phyloP scores from a whole-genome alignment of 805 yeast species.

The Starmerella apicola region DNA sequence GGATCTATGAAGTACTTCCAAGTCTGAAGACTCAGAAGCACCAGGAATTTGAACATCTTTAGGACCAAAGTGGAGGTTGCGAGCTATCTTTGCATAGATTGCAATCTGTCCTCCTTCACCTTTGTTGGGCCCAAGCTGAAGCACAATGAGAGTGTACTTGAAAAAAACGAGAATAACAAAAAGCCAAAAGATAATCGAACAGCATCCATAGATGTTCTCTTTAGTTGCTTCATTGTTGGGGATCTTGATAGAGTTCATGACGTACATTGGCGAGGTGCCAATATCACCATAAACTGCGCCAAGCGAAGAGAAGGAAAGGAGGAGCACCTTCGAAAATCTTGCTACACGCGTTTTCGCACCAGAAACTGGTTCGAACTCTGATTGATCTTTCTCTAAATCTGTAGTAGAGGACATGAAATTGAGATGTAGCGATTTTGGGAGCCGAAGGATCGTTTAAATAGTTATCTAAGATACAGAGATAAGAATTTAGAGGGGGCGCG shows the following conservation, averaged over 20 bases:
- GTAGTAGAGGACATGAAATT: too few relatives aligned
- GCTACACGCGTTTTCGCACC: too few relatives aligned
- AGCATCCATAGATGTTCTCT: slow-evolving; percentile 38
- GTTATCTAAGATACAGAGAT: too few relatives aligned
- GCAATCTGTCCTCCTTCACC: slow-evolving; percentile 58
- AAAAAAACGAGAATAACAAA: slow-evolving; percentile 41
- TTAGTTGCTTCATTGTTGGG: slow-evolving; percentile 25
- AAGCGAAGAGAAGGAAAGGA: slow-evolving; percentile 34
- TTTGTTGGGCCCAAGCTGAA: slow-evolving; percentile 40
- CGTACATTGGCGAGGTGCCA: slow-evolving; percentile 49
- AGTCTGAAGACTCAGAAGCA: slow-evolving; percentile 4
- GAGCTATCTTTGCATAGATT: slow-evolving; percentile 46
- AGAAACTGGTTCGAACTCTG: too few relatives aligned
- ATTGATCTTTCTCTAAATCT: too few relatives aligned
- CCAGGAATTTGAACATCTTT: slow-evolving; percentile 13
- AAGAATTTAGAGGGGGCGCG: too few relatives aligned
- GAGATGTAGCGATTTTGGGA: too few relatives aligned
- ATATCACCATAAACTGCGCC: slow-evolving; percentile 58
- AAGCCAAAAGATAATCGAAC: slow-evolving; percentile 43
- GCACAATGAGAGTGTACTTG: slow-evolving; percentile 41
- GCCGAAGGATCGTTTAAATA: too few relatives aligned
- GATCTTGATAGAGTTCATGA: slow-evolving; percentile 10
- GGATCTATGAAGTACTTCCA: slow-evolving; percentile 9
- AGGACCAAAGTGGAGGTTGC: slow-evolving; percentile 31
- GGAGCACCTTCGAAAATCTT: background rate